Percentiles rank a stretch among this genome's conserved stretches.
These are phyloP conservation scores for Cyberlindnera xylosilytica DNA, from an alignment of 805 yeast species.

Conservation along the genomic window DNA sequence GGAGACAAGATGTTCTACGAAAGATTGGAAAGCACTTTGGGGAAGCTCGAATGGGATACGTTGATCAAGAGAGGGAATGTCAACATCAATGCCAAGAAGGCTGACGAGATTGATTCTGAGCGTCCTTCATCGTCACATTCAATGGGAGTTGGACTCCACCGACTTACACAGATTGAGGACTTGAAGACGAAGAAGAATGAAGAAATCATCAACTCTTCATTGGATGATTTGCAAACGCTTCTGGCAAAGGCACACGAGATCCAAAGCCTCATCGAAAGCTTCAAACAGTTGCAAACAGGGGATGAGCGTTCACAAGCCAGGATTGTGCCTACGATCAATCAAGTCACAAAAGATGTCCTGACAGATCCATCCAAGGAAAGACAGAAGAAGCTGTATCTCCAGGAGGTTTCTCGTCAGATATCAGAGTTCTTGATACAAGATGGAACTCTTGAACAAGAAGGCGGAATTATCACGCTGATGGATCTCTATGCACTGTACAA, in stretches of 20 bases:
- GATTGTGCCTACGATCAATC: slow-evolving; percentile 17
- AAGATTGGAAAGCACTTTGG: slow-evolving; percentile 43
- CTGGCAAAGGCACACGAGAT: slow-evolving; percentile 79
- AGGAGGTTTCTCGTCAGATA: slow-evolving; percentile 75
- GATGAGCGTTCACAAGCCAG: slow-evolving; percentile 10
- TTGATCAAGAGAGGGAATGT: slow-evolving; percentile 32
- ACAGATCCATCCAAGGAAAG: slow-evolving; percentile 23
- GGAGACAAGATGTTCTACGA: slow-evolving; percentile 57
- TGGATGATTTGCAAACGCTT: slow-evolving; percentile 72
- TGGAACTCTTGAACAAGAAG: slow-evolving; percentile 45
- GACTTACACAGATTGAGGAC: slow-evolving; percentile 58
- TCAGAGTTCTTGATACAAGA: slow-evolving; percentile 60
- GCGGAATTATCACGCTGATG: slow-evolving; percentile 57
- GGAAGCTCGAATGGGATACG: slow-evolving; percentile 47
- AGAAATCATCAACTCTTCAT: slow-evolving; percentile 58
- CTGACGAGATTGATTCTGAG: slow-evolving; percentile 27
- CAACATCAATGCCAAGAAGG: slow-evolving; percentile 21
- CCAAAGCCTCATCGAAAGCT: slow-evolving; percentile 45
- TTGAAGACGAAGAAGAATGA: slow-evolving; percentile 56
- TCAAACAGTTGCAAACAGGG: slow-evolving; percentile 32
- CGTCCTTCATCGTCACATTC: slow-evolving; percentile 22
- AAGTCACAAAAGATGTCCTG: slow-evolving; percentile 14
- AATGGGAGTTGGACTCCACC: slow-evolving; percentile 62
- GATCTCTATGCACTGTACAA: slow-evolving; percentile 66
- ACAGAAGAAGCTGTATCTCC: slow-evolving; percentile 42